Conservation (phyloP, 2,329 filamentous ascomycete genomes). For the Clonostachys rosea region DNA sequence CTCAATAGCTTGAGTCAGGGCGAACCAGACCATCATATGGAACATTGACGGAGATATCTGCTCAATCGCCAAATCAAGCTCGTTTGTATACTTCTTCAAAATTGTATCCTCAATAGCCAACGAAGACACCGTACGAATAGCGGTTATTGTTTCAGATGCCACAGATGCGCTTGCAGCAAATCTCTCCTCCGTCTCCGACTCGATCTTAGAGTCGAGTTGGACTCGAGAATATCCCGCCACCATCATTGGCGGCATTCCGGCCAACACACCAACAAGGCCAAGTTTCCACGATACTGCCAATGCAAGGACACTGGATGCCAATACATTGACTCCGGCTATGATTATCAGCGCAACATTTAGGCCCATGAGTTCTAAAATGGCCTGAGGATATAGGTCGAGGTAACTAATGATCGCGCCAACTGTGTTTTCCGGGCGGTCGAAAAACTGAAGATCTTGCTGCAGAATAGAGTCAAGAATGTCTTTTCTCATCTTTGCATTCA, state of each 20-base stretch:
- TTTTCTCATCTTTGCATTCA: conserved; percentile 16
- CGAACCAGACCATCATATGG: conserved; percentile 12
- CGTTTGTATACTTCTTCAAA: conserved; percentile 20
- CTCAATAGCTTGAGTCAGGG: conserved; percentile 14
- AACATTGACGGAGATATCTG: conserved; percentile 3
- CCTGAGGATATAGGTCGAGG: conserved; percentile 24
- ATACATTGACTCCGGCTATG: conserved; percentile 30
- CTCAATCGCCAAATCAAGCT: conserved; percentile 14
- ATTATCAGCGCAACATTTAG: conserved; percentile 35
- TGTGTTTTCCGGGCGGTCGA: conserved; percentile 22
- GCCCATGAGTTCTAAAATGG: conserved; percentile 38
- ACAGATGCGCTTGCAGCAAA: conserved; percentile 37
- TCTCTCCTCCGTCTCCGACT: conserved; percentile 11
- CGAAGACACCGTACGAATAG: conserved; percentile 37
- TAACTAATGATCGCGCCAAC: conserved; percentile 23
- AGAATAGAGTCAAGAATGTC: conserved; percentile 20
- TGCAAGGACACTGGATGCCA: conserved; percentile 29
- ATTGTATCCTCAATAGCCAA: conserved; percentile 27
- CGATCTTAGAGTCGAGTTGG: conserved; percentile 25
- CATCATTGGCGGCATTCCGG: conserved; percentile 32
- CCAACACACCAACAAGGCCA: conserved; percentile 34
- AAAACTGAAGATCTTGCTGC: conserved; percentile 34
- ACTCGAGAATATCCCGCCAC: conserved; percentile 33
- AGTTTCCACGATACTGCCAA: conserved; percentile 38
- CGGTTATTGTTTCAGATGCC: conserved; percentile 38